Evolutionary conservation across 768 basidiomycete species (phyloP).

Genomic region (Cystobasidium ongulense): DNA sequence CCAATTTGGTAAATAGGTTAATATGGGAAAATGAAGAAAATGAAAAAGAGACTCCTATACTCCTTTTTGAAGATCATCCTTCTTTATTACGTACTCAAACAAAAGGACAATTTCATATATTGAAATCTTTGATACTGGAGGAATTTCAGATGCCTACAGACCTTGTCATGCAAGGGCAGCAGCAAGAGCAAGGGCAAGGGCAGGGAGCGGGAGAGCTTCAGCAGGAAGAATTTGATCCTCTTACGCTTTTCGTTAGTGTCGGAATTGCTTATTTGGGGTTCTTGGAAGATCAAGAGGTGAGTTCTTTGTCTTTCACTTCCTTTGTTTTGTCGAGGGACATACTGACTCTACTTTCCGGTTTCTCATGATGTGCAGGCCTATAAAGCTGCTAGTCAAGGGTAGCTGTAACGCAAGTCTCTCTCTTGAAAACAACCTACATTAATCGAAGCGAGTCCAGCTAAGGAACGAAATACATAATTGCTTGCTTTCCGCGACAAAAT

Average conservation of each 20-base stretch:
- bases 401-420: too few species aligned
- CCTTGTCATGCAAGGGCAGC: too few species aligned
- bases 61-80: slow-evolving; percentile 22
- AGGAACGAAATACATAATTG: too few species aligned
- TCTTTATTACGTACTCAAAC: slow-evolving; percentile 14
- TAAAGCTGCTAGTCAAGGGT: slow-evolving; percentile 12
- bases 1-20: neutral
- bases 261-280: slow-evolving; percentile 27
- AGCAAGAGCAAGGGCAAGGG: neutral
- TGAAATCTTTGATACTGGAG: neutral
- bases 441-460: too few species aligned
- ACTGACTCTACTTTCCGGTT: neutral
- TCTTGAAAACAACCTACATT: too few species aligned
- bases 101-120: neutral
- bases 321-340: too few species aligned
- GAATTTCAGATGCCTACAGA: neutral
- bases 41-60: neutral
- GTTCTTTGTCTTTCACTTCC: neutral
- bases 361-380: neutral
- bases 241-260: slow-evolving; percentile 13
- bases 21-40: slow-evolving; percentile 4
- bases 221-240: neutral
- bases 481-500: too few species aligned
- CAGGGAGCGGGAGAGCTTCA: neutral
- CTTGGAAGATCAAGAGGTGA: slow-evolving; percentile 27